Evolutionary conservation across 768 basidiomycete species (phyloP).

Genomic region (Tylopilus felleus): DNA sequence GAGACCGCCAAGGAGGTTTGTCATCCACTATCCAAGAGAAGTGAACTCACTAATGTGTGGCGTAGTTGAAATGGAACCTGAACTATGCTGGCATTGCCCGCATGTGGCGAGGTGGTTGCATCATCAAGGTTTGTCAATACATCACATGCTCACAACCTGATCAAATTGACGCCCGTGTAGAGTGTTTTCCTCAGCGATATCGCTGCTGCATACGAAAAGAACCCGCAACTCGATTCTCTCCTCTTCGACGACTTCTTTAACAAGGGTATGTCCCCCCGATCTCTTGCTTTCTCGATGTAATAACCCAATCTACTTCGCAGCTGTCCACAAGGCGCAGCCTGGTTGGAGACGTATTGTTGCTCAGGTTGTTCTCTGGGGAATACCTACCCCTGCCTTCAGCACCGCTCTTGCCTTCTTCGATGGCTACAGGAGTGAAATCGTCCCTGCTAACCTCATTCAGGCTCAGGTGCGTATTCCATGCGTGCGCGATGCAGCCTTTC

Average conservation of each 20-base stretch:
- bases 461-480: constrained; percentile 58
- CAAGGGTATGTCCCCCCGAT: constrained; percentile 51
- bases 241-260: constrained; percentile 98
- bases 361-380: constrained; percentile 96
- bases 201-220: constrained; percentile 86
- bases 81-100: constrained; percentile 97
- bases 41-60: constrained; percentile 3
- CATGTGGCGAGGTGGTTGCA: constrained; percentile 99
- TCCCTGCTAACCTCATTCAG: constrained; percentile 94
- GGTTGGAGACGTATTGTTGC: constrained; percentile 98
- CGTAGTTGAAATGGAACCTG: constrained; percentile 78
- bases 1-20: constrained; percentile 91
- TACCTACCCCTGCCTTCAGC: constrained; percentile 96
- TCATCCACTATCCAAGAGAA: not conserved
- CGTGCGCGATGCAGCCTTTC: not conserved
- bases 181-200: constrained; percentile 95
- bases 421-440: constrained; percentile 92
- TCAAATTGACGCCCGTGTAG: constrained; percentile 26
- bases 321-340: constrained; percentile 90
- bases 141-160: constrained; percentile 7
- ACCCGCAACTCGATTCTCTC: constrained; percentile 79
- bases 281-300: not conserved
- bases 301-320: constrained; percentile 34
- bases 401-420: constrained; percentile 99
- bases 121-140: constrained; percentile 72